Conservation (phyloP, 106 monocot genomes). For the Dactylorhiza incarnata region DNA sequence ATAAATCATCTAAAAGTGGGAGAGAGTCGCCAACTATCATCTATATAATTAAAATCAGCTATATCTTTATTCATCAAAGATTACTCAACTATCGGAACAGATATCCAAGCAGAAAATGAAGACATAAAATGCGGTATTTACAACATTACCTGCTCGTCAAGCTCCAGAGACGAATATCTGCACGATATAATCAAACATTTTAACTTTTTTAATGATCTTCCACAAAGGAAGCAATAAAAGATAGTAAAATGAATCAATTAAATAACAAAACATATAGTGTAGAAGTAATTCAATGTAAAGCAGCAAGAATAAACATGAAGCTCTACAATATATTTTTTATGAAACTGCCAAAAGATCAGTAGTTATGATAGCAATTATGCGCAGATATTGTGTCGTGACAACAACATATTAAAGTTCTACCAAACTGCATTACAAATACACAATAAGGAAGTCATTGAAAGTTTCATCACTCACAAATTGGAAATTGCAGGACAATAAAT, state of each 20-base stretch:
- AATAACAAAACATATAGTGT: background rate
- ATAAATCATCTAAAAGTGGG: background rate
- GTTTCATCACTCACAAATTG: background rate
- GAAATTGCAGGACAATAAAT: background rate
- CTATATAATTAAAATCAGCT: background rate
- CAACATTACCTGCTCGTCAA: conserved; percentile 59
- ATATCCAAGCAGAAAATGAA: background rate
- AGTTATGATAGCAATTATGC: background rate
- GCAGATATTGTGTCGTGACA: background rate
- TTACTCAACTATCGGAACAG: background rate
- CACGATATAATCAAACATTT: background rate
- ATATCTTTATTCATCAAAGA: background rate
- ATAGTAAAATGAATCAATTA: background rate
- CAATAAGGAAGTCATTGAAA: background rate
- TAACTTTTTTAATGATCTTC: background rate
- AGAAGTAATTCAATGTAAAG: background rate
- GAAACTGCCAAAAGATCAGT: background rate
- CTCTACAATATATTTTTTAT: background rate
- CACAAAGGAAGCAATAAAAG: background rate
- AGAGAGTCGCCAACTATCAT: background rate
- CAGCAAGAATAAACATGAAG: background rate
- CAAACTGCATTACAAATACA: background rate
- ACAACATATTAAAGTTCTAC: background rate
- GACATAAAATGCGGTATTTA: background rate
- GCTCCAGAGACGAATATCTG: conserved; percentile 99